A percentile compares a stretch with the other conserved stretches of the same genome.
phyloP scores from a whole-genome alignment of 73 alveolate genomes.

The Paramecium octaurelia region DNA sequence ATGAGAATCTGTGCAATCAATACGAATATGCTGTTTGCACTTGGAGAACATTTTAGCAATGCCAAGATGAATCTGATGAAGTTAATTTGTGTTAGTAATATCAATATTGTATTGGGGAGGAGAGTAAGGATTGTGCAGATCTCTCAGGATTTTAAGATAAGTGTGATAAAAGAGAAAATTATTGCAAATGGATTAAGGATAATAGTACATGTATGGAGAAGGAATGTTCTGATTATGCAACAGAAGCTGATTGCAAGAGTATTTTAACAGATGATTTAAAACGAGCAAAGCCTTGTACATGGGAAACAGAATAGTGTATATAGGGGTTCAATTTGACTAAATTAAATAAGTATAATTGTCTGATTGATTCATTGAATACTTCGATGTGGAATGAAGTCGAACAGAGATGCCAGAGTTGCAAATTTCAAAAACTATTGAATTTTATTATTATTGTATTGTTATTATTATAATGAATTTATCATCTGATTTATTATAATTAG shows the following conservation, averaged over 20 bases:
- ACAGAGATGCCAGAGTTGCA: neutral
- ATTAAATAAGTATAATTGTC: neutral
- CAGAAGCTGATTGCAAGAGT: neutral
- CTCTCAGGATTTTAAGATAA: neutral
- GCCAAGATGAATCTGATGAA: neutral
- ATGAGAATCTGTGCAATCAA: neutral
- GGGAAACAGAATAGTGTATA: neutral
- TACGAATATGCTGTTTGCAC: neutral
- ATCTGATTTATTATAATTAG: neutral
- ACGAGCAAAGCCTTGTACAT: neutral
- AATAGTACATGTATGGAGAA: neutral
- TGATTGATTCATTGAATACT: neutral
- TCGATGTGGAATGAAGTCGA: conserved; percentile 12
- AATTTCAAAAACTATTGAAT: neutral
- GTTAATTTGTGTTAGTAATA: neutral
- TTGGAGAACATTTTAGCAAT: neutral
- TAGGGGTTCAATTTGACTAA: neutral
- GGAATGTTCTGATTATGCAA: neutral
- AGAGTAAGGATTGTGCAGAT: neutral
- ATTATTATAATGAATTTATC: neutral
- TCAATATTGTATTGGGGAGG: neutral
- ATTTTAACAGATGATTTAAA: conserved; percentile 4
- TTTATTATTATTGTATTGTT: neutral
- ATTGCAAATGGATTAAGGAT: neutral
- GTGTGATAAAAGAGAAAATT: neutral